These are phyloP conservation scores for Triticum urartu DNA, from an alignment of 176 grass and related monocot species.

Conservation along the genomic window DNA sequence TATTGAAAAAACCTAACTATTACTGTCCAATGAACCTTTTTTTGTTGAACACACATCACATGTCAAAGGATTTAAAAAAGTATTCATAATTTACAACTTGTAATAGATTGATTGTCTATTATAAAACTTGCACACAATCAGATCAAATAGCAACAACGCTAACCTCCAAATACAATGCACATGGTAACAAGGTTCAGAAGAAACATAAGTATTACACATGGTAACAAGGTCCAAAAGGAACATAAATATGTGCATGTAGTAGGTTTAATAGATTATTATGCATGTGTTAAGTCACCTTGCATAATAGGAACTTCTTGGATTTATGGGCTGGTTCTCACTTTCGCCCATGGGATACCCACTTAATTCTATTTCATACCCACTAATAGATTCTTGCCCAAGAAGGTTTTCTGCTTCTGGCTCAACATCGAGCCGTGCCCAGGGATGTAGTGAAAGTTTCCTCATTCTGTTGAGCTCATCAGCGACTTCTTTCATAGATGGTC, in stretches of 20 bases:
- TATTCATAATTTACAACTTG: not conserved
- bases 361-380: not conserved
- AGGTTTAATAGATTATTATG: not conserved
- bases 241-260: not conserved
- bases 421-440: not conserved
- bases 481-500: constrained; percentile 37
- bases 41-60: not conserved
- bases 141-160: too few relatives aligned
- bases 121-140: not conserved
- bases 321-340: constrained; percentile 22
- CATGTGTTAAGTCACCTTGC: not conserved
- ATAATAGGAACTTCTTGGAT: constrained; percentile 34
- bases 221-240: not conserved
- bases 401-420: constrained; percentile 7
- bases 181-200: too few relatives aligned
- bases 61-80: not conserved
- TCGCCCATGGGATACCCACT: not conserved
- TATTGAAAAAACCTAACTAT: too few relatives aligned
- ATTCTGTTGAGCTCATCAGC: constrained; percentile 11
- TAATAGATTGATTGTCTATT: not conserved
- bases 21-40: too few relatives aligned
- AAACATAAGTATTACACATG: not conserved
- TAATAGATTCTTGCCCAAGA: not conserved
- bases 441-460: constrained; percentile 23
- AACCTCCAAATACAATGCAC: too few relatives aligned